Evolutionary conservation across 768 basidiomycete species (phyloP), one percentile per base, ranked within the genome.

Genomic region (Boletus sp.): DNA sequence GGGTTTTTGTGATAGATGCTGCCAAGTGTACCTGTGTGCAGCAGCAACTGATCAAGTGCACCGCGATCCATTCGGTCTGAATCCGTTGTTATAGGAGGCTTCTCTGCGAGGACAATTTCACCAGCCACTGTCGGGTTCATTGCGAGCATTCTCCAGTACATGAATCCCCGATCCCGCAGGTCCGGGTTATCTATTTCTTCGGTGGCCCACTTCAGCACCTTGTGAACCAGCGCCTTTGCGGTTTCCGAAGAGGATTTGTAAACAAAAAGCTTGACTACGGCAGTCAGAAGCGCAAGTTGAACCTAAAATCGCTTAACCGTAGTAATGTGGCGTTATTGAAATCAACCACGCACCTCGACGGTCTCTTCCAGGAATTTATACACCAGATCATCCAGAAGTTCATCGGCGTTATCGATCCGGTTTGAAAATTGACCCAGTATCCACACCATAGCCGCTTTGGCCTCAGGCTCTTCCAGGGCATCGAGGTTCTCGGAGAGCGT

Each of bases 1-100:
- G 95, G 95, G 63, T 94, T 94, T 75, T 98, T 97, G 77, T 98
- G 96, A 72, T 98, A 99, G 54, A 99, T 96, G 55, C 93, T 95
- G 27, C 93, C 90, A 29, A 98, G 74, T 13, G 92, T 94, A 6
- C 92, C 96, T 0, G 96, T 94, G 70, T 98, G 94, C 32, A 99
- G 72, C 40, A 99, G 73, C 13, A 99, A 78, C 64, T 98, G 95
- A 72, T 99, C 97, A 39, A 99, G 81, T 46, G 95, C 89, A 17
- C 93, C 93, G 62, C 95, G 84, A 64, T 98, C 96, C 93, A 99
- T 97, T 51, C 93, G 78, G 65, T 99, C 97, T 4, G 94, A 92
- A 69, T 98, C 96, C 3, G 93, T 98, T n/a, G 93, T 95, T 59
- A 99, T 98, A 3, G 93, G 79, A 30, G 97, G 97, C 64, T 97